Conservation (phyloP, 306 rosid species). For the Prunus campanulata region DNA sequence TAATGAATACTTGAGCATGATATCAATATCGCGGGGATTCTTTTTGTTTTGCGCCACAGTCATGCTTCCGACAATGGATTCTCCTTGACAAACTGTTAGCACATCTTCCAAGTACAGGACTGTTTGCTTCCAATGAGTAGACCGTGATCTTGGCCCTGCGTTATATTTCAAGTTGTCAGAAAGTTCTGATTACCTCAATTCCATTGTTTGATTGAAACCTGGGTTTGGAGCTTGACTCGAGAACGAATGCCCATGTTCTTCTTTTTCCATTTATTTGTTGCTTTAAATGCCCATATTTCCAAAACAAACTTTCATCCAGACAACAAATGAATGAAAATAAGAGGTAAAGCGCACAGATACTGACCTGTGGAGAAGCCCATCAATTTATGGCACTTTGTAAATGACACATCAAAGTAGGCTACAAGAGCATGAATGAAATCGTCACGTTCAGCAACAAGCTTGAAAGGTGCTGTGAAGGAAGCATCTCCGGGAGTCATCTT, state of each 20-base stretch:
- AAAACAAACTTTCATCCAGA: slow-evolving; percentile 2
- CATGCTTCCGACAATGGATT: slow-evolving; percentile 69
- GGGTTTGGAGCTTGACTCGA: not conserved
- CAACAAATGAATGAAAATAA: not conserved
- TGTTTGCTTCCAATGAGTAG: slow-evolving; percentile 98
- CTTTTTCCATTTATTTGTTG: not conserved
- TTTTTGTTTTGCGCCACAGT: slow-evolving; percentile 77
- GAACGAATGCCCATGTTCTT: not conserved
- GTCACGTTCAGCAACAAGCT: slow-evolving; percentile 84
- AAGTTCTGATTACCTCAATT: not conserved
- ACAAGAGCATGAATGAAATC: slow-evolving; percentile 95
- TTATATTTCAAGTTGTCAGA: slow-evolving; percentile 14
- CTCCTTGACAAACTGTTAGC: slow-evolving; percentile 87
- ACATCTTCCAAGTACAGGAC: slow-evolving; percentile 91
- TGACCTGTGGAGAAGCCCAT: slow-evolving; percentile 97
- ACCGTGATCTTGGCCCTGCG: slow-evolving; percentile 85
- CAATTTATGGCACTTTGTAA: slow-evolving; percentile 86
- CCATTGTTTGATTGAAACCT: not conserved
- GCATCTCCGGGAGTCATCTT: slow-evolving; percentile 95
- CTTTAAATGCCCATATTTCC: not conserved
- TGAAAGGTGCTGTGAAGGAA: slow-evolving; percentile 88
- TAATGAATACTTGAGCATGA: slow-evolving; percentile 73
- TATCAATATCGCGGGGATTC: slow-evolving; percentile 90
- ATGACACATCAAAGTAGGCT: slow-evolving; percentile 92
- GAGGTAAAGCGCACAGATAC: slow-evolving; percentile 22